Evolutionary conservation across 2,329 filamentous ascomycete species (phyloP), one percentile per base, ranked within the genome.

Genomic region (Hymenoscyphus repandus): DNA sequence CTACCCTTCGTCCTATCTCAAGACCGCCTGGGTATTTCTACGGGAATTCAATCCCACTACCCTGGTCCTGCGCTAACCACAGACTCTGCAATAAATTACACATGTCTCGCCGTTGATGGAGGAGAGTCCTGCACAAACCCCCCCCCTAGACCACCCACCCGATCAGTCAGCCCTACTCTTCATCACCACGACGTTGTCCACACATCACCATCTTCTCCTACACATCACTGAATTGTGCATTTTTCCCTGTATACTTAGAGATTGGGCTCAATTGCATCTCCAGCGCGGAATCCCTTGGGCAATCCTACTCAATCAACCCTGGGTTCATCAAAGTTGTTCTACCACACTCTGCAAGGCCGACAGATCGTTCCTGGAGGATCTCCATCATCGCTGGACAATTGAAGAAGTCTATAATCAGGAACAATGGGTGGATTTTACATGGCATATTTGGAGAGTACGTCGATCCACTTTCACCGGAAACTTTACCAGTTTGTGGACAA

Each of bases 341-440:
- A 55, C 59, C 62, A 64, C 58, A 62, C 59, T 53, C 54, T 49
- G 47, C 53, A 54, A 50, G 36, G 50, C 55, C 33, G 56, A 49
- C 52, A 51, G 43, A 51, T 34, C 50, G 52, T 49, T 59, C 60
- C 49, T 57, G 58, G 55, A 48, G 50, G 48, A 51, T 40, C 46
- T 34, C n/a, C 38, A 27, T 57, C 57, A 53, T 41, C 54, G 45
- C 50, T 47, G 48, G 45, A 49, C 55, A 47, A 49, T 53, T 55
- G 52, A 54, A 38, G 52, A 43, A 54, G 56, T 49, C 58, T 38
- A 47, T 55, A 52, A 57, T 34, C 50, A 55, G 44, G 53, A 46
- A 76, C 61, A 56, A 84, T 84, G 80, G 75, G 74, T 62, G 81
- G 81, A 58, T 85, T 83, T 65, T 85, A 85, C 65, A 85, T 85